Evolutionary conservation across 1,284 basidiomycete genomes (phyloP), one percentile per base, ranked within the genome.

Genomic region (Coriolopsis trogii): DNA sequence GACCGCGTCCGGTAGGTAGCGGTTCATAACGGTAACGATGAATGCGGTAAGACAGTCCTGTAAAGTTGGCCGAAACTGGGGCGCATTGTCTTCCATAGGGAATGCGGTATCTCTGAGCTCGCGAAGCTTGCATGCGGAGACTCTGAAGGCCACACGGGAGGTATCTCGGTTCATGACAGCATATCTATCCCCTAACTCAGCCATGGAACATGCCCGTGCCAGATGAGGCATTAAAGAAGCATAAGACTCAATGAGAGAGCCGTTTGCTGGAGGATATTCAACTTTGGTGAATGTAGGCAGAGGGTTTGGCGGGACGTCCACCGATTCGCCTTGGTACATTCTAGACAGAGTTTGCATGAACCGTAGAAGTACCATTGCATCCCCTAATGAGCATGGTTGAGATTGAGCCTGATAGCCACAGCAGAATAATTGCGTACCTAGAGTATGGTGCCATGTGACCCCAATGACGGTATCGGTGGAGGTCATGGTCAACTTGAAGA

Each of bases 31-130:
- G 4, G 53, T 43, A 16, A 65, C 57, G 6, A 72, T 18, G 45
- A 66, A 69, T 15, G 72, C 71, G 0, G 61, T 63, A 41, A 73
- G 57, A 45, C 67, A 67, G 40, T 73, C 71, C 7, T 72, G 70
- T 6, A 51, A 31, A 12, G 60, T 55, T 8, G 50, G 45, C 12
- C 7, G 25, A 4, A 45, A 6, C 13, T 28, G 23, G 3, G 42
- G 23, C 4, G 10, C 29, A 1, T 46, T 6, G 4, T n/a, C 6
- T 6, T 31, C 25, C 18, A 24, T 5, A n/a, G n/a, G n/a, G n/a
- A 1, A 56, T 39, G 20, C 15, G 41, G 15, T 42, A n/a, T n/a
- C 47, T 21, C 46, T 48, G 0, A 59, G 43, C 15, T 16, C 51
- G 3, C 60, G 60, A 13, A 71, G 45, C 34, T 42, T 55, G 13